Evolutionary conservation across 139 green algal genomes (phyloP), one percentile per base, ranked within the genome.

Genomic region (Chloropicon primus): DNA sequence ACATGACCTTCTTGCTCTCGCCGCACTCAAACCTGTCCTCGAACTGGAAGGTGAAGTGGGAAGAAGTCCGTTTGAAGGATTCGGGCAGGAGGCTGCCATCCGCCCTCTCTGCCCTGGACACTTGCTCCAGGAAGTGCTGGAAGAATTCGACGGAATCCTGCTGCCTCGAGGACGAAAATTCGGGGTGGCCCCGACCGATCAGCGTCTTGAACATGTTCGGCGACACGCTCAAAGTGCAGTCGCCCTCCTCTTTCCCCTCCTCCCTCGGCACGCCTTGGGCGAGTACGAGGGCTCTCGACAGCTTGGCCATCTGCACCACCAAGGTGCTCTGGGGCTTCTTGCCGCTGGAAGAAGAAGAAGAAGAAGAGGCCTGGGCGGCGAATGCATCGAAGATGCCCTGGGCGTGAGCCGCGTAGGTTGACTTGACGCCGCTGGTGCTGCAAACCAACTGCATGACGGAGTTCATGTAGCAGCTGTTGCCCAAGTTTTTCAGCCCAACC

Each of bases 381-480:
- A 76, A 29, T 28, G 5, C 17, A 17, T 17, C 17, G 41, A 74
- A 28, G 71, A 74, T 26, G 5, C 5, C 3, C 23, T 28, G 71
- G 71, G 71, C 24, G 3, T 21, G 3, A 3, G 5, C 23, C 5
- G 3, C 71, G 17, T 25, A 74, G 17, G 23, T 21, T 10, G 25
- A 23, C 27, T 1, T n/a, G 54, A 87, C 77, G 24, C 41, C 80
- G 2, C 28, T 2, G 10, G 76, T 82, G 28, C 54, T 28, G 28
- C 83, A 97, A 10, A 98, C 85, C 89, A 97, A 91, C 88, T 98
- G 94, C 75, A 97, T 86, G 25, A 96, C 88, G 22, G 85, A 75
- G 85, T 95, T 96, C 89, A 97, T 94, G 90, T 97, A 97, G 87
- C 93, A 97, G 81, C 81, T 92, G 89, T 99, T 99, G 76, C 96